Conservation (phyloP, 2,329 filamentous ascomycete species). For the Amesomyces nigricolor region DNA sequence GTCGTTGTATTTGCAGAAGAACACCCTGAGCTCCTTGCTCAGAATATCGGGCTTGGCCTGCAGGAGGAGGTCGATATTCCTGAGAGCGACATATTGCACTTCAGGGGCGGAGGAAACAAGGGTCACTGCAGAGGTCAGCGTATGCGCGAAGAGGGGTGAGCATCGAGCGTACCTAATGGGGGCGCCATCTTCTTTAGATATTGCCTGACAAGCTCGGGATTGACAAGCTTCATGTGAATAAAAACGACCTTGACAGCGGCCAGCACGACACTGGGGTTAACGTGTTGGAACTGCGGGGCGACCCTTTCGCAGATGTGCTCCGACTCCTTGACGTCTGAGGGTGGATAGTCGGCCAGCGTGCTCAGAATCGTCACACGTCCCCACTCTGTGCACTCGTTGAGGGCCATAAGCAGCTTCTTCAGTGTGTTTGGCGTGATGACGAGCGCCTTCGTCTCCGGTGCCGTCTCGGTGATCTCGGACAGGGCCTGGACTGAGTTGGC, state of each 20-base stretch:
- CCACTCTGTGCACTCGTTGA: slow-evolving; percentile 99
- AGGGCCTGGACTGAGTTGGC: slow-evolving; percentile 94
- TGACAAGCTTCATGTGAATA: slow-evolving; percentile 85
- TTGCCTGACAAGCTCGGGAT: slow-evolving; percentile 68
- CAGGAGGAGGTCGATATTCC: slow-evolving; percentile 92
- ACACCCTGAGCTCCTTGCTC: slow-evolving; percentile 94
- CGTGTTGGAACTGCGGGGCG: slow-evolving; percentile 94
- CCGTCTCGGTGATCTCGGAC: slow-evolving; percentile 82
- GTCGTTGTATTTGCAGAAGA: slow-evolving; percentile 99
- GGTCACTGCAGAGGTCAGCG: slow-evolving; percentile 60
- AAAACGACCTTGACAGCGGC: slow-evolving; percentile 98
- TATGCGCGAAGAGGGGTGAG: not conserved
- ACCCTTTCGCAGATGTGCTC: slow-evolving; percentile 98
- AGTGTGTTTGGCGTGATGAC: slow-evolving; percentile 75
- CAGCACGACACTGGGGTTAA: slow-evolving; percentile 92
- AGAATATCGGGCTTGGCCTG: slow-evolving; percentile 96
- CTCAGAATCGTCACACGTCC: slow-evolving; percentile 89
- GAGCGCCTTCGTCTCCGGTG: slow-evolving; percentile 84
- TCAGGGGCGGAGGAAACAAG: slow-evolving; percentile 92
- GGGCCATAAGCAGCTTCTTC: slow-evolving; percentile 92
- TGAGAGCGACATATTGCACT: slow-evolving; percentile 93
- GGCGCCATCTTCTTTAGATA: slow-evolving; percentile 99
- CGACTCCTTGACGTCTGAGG: slow-evolving; percentile 85
- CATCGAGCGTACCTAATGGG: slow-evolving; percentile 63
- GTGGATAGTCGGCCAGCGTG: slow-evolving; percentile 81